These are phyloP conservation scores for Populus tremula DNA, from an alignment of 345 rosid species.

Conservation along the genomic window DNA sequence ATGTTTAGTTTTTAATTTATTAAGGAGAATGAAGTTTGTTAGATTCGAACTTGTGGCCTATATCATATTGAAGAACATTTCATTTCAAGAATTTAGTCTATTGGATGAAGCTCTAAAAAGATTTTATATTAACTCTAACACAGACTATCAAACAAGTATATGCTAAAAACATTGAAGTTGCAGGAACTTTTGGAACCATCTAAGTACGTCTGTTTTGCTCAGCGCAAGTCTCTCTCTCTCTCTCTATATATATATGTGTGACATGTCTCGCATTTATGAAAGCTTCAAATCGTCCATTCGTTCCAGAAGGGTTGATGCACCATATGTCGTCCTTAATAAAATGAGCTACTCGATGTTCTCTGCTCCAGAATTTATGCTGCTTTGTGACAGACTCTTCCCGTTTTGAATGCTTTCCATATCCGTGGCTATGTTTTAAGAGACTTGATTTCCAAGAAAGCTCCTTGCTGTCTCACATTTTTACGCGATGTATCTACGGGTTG, in stretches of 20 bases:
- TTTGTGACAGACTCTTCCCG: neutral
- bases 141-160: neutral
- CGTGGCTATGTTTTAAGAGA: conserved; percentile 6
- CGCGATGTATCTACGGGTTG: conserved; percentile 1
- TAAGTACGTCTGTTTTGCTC: neutral
- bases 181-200: neutral
- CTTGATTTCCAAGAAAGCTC: conserved; percentile 19
- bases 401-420: conserved; percentile 2
- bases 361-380: neutral
- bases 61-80: no score
- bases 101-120: no score
- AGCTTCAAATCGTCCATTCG: neutral
- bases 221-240: neutral
- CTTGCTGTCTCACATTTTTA: conserved; percentile 26
- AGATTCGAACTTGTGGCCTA: no score
- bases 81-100: no score
- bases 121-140: no score
- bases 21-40: no score
- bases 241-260: neutral
- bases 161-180: neutral
- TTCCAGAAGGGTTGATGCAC: neutral
- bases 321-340: neutral
- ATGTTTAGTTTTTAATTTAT: no score
- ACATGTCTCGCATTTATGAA: neutral
- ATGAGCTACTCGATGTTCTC: neutral